phyloP scores from a whole-genome alignment of 495 filamentous ascomycete genomes.

The Aspergillus steynii region DNA sequence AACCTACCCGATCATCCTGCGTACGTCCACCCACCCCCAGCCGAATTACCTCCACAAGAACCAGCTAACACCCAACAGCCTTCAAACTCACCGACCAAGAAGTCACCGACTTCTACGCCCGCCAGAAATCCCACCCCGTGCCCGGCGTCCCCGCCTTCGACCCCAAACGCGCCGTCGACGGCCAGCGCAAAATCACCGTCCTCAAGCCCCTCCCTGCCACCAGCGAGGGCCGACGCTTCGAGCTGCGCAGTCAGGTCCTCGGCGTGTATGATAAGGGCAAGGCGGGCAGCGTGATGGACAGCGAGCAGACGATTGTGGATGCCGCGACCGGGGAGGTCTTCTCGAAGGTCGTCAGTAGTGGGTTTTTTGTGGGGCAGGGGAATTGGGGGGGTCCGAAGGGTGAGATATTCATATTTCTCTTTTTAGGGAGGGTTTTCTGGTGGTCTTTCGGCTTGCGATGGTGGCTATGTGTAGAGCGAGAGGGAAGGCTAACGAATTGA shows the following conservation, averaged over 20 bases:
- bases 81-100: conserved; percentile 80
- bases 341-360: conserved; percentile 62
- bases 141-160: conserved; percentile 80
- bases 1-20: conserved; percentile 81
- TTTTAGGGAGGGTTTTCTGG: neutral
- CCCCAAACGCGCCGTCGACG: conserved; percentile 72
- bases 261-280: conserved; percentile 94
- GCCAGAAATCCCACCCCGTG: conserved; percentile 57
- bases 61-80: conserved; percentile 40
- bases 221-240: conserved; percentile 70
- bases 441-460: neutral
- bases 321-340: conserved; percentile 69
- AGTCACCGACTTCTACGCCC: conserved; percentile 83
- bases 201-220: conserved; percentile 74
- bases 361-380: conserved; percentile 82
- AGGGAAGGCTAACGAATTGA: neutral
- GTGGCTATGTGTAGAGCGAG: neutral
- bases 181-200: conserved; percentile 78
- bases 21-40: conserved; percentile 41
- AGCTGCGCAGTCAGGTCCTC: conserved; percentile 75
- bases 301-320: conserved; percentile 75
- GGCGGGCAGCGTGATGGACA: conserved; percentile 78
- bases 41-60: neutral
- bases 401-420: conserved; percentile 14
- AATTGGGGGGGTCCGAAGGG: conserved; percentile 91